A percentile compares a stretch with the other conserved stretches of the same genome.
These are phyloP conservation scores for Coniochaeta prunicola DNA, from an alignment of 2,329 filamentous ascomycete genomes.

Conservation along the genomic window DNA sequence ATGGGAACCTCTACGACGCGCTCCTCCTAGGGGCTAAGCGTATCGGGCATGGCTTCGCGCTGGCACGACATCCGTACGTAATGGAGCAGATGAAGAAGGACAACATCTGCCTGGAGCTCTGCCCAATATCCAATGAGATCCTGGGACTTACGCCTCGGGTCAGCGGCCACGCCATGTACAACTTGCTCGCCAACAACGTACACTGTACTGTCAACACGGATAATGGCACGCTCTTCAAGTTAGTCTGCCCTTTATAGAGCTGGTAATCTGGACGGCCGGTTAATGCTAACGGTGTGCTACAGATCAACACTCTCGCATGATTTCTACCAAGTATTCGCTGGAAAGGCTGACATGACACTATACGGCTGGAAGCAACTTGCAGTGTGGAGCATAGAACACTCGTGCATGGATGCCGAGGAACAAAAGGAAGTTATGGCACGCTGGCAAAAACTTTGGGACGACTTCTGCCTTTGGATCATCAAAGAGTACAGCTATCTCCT, in stretches of 20 bases:
- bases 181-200: slow-evolving; percentile 62
- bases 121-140: slow-evolving; percentile 72
- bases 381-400: slow-evolving; percentile 56
- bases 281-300: not conserved
- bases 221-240: slow-evolving; percentile 68
- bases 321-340: slow-evolving; percentile 70
- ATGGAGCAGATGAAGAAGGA: slow-evolving; percentile 56
- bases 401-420: slow-evolving; percentile 41
- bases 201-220: slow-evolving; percentile 70
- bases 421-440: slow-evolving; percentile 25
- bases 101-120: slow-evolving; percentile 67
- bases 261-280: not conserved
- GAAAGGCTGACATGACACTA: slow-evolving; percentile 57
- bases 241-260: slow-evolving; percentile 4
- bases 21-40: slow-evolving; percentile 59
- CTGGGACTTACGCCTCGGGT: slow-evolving; percentile 60
- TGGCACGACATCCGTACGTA: slow-evolving; percentile 59
- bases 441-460: slow-evolving; percentile 51
- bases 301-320: slow-evolving; percentile 68
- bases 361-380: slow-evolving; percentile 65
- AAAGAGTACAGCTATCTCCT: slow-evolving; percentile 12
- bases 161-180: slow-evolving; percentile 60
- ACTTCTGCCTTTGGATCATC: slow-evolving; percentile 48
- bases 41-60: slow-evolving; percentile 67
- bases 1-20: slow-evolving; percentile 64